Conservation (phyloP, 768 basidiomycete genomes). For the Naganishia friedmannii region DNA sequence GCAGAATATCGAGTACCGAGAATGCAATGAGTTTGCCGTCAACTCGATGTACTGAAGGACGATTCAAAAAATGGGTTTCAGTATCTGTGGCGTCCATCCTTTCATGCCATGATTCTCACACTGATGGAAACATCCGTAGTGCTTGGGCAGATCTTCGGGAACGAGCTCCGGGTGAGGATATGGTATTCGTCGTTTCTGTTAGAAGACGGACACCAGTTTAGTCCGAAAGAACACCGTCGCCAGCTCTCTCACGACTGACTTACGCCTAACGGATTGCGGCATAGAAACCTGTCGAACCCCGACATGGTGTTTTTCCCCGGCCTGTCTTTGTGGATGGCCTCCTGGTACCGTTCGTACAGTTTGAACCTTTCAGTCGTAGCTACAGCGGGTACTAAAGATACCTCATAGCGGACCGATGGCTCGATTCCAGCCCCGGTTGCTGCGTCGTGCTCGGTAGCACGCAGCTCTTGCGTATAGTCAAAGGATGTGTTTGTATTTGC, state of each 20-base stretch:
- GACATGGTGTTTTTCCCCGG: slow-evolving; percentile 54
- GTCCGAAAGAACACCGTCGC: neutral
- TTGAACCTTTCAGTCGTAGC: slow-evolving; percentile 77
- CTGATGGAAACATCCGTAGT: slow-evolving; percentile 91
- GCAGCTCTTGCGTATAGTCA: slow-evolving; percentile 58
- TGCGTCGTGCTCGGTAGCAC: slow-evolving; percentile 57
- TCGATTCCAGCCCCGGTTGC: slow-evolving; percentile 31
- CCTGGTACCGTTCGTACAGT: slow-evolving; percentile 75
- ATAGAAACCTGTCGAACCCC: slow-evolving; percentile 72
- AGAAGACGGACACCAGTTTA: neutral
- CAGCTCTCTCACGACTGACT: slow-evolving; percentile 37
- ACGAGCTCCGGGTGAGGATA: slow-evolving; percentile 2
- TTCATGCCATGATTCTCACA: slow-evolving; percentile 50
- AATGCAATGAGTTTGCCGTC: slow-evolving; percentile 80
- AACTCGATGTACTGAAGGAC: slow-evolving; percentile 60
- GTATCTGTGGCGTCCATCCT: neutral
- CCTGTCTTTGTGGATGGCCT: slow-evolving; percentile 69
- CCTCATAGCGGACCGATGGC: slow-evolving; percentile 63
- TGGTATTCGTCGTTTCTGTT: slow-evolving; percentile 22
- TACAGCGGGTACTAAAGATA: slow-evolving; percentile 68
- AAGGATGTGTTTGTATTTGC: slow-evolving; percentile 51
- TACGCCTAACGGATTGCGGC: slow-evolving; percentile 72
- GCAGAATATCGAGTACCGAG: slow-evolving; percentile 85
- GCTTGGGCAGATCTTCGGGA: slow-evolving; percentile 63
- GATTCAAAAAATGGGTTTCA: neutral